These are phyloP conservation scores for Favolaschia claudopus DNA, from an alignment of 768 basidiomycete species.

Conservation along the genomic window DNA sequence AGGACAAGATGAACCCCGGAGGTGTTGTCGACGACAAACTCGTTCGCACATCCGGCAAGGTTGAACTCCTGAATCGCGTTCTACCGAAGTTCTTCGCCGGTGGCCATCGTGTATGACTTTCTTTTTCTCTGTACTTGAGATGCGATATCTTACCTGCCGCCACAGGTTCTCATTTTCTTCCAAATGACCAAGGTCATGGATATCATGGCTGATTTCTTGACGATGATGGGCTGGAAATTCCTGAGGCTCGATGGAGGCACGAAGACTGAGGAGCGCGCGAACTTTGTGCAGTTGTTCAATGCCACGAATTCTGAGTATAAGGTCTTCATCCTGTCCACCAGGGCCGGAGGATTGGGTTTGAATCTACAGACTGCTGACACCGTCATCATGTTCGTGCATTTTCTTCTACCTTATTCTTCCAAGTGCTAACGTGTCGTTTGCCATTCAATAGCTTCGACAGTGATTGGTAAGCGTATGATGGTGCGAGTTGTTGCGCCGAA, in stretches of 20 bases:
- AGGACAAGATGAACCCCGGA: slow-evolving; percentile 89
- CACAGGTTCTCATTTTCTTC: slow-evolving; percentile 96
- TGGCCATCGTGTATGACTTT: slow-evolving; percentile 77
- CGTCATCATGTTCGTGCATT: slow-evolving; percentile 81
- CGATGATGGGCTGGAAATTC: slow-evolving; percentile 85
- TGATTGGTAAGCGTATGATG: slow-evolving; percentile 59
- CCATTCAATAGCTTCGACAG: slow-evolving; percentile 68
- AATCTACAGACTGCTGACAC: slow-evolving; percentile 97
- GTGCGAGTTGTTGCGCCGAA: neutral
- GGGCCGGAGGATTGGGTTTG: slow-evolving; percentile 92
- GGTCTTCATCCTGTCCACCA: slow-evolving; percentile 93
- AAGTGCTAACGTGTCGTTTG: slow-evolving; percentile 13
- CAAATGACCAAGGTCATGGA: slow-evolving; percentile 99
- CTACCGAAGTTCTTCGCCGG: slow-evolving; percentile 95
- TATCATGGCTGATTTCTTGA: slow-evolving; percentile 95
- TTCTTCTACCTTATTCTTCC: neutral
- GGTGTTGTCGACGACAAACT: slow-evolving; percentile 86
- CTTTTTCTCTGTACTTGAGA: neutral
- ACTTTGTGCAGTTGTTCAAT: slow-evolving; percentile 87
- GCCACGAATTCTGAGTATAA: slow-evolving; percentile 87
- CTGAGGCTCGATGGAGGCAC: slow-evolving; percentile 96
- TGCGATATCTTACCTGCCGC: slow-evolving; percentile 8
- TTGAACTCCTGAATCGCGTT: slow-evolving; percentile 89
- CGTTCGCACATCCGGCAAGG: slow-evolving; percentile 88
- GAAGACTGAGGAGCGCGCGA: slow-evolving; percentile 93